Evolutionary conservation across 331 rosid genomes (phyloP), one percentile per base, ranked within the genome.

Genomic region (Pyracantha coccinea): DNA sequence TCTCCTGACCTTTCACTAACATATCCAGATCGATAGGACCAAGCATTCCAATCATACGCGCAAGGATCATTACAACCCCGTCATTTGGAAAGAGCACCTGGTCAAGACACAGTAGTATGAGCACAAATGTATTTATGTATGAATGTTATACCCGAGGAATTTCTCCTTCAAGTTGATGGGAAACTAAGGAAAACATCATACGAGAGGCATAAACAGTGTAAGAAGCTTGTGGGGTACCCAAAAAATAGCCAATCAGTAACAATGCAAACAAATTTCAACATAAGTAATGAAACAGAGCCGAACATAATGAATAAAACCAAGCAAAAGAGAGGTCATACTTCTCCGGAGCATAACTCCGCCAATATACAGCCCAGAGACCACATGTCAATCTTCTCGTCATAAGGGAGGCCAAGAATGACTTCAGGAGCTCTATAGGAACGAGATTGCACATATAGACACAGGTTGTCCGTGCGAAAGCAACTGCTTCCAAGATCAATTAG

Each of bases 401-500:
- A 95, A 16, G 94, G 89, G 77, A 92, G 96, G 82, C 99, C 99
- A 33, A 95, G 89, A 64, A 95, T 95, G 77, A 95, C 98, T 88
- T 95, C 99, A n/a, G 99, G 99, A 80, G 99, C 99, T 81, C 99
- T 80, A 78, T 95, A 95, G 29, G 99, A 95, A 71, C 99, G 92
- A 5, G 99, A 95, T 72, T 95, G 99, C 54, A 95, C 99, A 52
- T 95, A 95, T 7, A 95, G 86, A 82, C 98, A 92, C 75, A 95
- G 79, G 84, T 83, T 89, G 86, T 95, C 99, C 0, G 97, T 80
- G 50, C 65, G 88, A 79, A 95, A 95, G 83, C 99, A 95, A 82
- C 99, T 95, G 82, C 99, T 95, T 80, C 99, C 99, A 0, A 95
- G 96, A 87, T 95, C 99, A 72, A 95, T 95, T 76, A 95, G 88